Percentiles rank a stretch among this genome's conserved stretches.
phyloP scores from a whole-genome alignment of 2,329 filamentous ascomycete species.

The Lachnellula subtilissima region DNA sequence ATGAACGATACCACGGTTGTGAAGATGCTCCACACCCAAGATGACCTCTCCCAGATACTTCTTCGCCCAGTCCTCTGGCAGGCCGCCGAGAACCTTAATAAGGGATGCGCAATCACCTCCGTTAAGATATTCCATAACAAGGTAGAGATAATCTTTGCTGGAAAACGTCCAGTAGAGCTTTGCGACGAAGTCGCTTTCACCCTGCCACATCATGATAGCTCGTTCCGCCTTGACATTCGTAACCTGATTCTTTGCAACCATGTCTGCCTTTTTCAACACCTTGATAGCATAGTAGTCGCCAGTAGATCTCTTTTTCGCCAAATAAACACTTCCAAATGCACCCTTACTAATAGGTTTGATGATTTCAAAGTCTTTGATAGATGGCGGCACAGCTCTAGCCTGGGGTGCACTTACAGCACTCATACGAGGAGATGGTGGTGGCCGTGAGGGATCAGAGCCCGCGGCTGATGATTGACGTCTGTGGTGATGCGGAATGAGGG shows the following conservation, averaged over 20 bases:
- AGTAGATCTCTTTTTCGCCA: conserved; percentile 97
- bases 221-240: conserved; percentile 98
- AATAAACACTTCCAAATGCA: conserved; percentile 94
- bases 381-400: conserved; percentile 83
- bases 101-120: conserved; percentile 95
- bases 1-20: conserved; percentile 91
- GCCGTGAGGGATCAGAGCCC: conserved; percentile 61
- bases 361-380: conserved; percentile 98
- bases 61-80: conserved; percentile 96
- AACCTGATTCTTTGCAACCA: conserved; percentile 99
- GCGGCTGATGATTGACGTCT: conserved; percentile 88
- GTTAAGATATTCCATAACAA: conserved; percentile 99
- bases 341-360: conserved; percentile 99
- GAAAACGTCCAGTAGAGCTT: conserved; percentile 99
- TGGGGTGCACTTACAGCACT: conserved; percentile 73
- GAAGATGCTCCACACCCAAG: conserved; percentile 92
- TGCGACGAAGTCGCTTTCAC: conserved; percentile 96
- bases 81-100: conserved; percentile 86
- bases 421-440: conserved; percentile 78
- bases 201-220: conserved; percentile 99
- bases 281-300: conserved; percentile 99
- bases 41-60: conserved; percentile 97
- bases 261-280: conserved; percentile 98
- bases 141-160: conserved; percentile 96
- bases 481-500: conserved; percentile 63